Conservation (phyloP, 768 basidiomycete genomes). For the Lactarius trivialis region DNA sequence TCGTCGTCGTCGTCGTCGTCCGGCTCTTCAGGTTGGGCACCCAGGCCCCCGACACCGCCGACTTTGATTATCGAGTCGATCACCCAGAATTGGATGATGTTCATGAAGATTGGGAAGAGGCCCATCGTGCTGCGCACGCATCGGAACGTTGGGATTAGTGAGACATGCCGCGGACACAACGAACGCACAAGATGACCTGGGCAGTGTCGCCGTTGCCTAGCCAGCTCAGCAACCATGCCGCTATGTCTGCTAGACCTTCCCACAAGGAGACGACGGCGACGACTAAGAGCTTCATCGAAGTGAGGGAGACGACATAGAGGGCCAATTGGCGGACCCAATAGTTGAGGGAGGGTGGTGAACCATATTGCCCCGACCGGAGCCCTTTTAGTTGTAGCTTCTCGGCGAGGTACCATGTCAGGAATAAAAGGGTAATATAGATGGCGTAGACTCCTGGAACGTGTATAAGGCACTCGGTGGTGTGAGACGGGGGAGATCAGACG, state of each 20-base stretch:
- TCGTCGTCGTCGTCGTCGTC: slow-evolving; percentile 39
- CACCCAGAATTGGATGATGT: slow-evolving; percentile 88
- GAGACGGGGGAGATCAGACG: slow-evolving; percentile 24
- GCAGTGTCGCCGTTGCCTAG: slow-evolving; percentile 54
- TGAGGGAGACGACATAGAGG: slow-evolving; percentile 75
- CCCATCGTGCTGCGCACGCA: slow-evolving; percentile 71
- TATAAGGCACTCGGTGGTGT: background rate
- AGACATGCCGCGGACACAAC: slow-evolving; percentile 28
- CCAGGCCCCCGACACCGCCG: slow-evolving; percentile 33
- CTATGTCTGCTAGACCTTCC: slow-evolving; percentile 64
- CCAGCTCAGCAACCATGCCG: slow-evolving; percentile 86
- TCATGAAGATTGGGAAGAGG: slow-evolving; percentile 84
- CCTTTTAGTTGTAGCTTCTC: slow-evolving; percentile 63
- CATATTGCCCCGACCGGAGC: slow-evolving; percentile 84
- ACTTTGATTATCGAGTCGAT: slow-evolving; percentile 92
- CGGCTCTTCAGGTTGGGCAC: slow-evolving; percentile 37
- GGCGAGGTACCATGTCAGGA: slow-evolving; percentile 56
- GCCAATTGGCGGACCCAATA: slow-evolving; percentile 75
- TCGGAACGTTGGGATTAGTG: background rate
- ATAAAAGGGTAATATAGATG: slow-evolving; percentile 66
- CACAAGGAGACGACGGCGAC: slow-evolving; percentile 64
- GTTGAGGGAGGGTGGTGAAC: slow-evolving; percentile 65
- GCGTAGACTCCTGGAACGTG: slow-evolving; percentile 67
- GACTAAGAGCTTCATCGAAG: slow-evolving; percentile 90
- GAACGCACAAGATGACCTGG: slow-evolving; percentile 75